Evolutionary conservation across 179 eudicot species (phyloP).

Genomic region (Spinacia oleracea): DNA sequence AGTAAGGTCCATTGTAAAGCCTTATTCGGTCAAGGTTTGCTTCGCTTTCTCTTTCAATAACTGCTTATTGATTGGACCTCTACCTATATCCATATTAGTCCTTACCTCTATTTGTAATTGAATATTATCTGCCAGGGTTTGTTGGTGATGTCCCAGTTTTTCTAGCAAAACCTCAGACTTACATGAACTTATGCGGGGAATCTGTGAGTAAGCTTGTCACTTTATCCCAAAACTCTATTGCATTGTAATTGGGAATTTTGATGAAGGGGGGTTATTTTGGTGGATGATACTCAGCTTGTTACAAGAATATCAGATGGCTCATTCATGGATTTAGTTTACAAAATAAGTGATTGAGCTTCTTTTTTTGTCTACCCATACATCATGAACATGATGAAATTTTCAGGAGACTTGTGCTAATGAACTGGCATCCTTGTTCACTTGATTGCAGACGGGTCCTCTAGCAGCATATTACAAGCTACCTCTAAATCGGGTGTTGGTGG

Average conservation of each 20-base stretch:
- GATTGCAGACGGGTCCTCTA: constrained; percentile 74
- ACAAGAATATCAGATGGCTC: background rate
- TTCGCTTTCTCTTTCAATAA: background rate
- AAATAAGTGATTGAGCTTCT: background rate
- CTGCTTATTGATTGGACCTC: background rate
- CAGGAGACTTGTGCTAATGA: constrained; percentile 9
- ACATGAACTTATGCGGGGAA: constrained; percentile 95
- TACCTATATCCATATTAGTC: background rate
- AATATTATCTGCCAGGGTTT: constrained; percentile 44
- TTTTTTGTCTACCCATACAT: background rate
- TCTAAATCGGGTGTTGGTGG: constrained; percentile 78
- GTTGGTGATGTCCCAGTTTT: constrained; percentile 65
- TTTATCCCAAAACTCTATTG: background rate
- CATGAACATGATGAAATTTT: background rate
- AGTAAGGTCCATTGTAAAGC: constrained; percentile 75
- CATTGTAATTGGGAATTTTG: too few relatives aligned
- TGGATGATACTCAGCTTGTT: background rate
- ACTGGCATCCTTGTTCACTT: constrained; percentile 18
- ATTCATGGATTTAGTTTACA: background rate
- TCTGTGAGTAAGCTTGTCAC: constrained; percentile 48
- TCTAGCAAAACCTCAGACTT: constrained; percentile 92
- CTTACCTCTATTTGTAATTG: background rate
- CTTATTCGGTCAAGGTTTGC: constrained; percentile 73
- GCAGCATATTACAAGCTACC: constrained; percentile 95
- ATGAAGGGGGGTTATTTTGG: too few relatives aligned